These are phyloP conservation scores for Candida maltosa DNA, from an alignment of 805 yeast species.

Conservation along the genomic window DNA sequence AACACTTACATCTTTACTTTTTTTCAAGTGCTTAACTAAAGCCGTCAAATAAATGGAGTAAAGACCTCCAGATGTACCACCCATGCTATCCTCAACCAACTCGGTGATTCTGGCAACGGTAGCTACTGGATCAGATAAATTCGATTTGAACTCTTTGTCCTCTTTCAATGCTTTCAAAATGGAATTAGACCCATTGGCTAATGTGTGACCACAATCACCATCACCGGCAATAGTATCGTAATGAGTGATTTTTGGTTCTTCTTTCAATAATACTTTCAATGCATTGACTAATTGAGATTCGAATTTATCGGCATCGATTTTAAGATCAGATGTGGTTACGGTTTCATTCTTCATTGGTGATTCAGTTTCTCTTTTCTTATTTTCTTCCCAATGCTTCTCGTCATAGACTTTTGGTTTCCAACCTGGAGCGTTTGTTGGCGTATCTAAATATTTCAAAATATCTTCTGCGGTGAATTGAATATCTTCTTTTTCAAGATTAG, in stretches of 20 bases:
- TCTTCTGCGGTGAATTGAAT: constrained; percentile 23
- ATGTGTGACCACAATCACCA: constrained; percentile 95
- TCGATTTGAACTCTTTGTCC: constrained; percentile 22
- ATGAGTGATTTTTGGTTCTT: constrained; percentile 78
- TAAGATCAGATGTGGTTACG: constrained; percentile 24
- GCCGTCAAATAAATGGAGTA: constrained; percentile 85
- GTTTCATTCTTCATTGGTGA: constrained; percentile 24
- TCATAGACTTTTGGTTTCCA: constrained; percentile 58
- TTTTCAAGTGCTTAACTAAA: constrained; percentile 50
- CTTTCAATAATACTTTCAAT: constrained; percentile 23
- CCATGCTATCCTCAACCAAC: constrained; percentile 87
- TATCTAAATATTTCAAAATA: constrained; percentile 57
- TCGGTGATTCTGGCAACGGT: constrained; percentile 75
- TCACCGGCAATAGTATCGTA: constrained; percentile 91
- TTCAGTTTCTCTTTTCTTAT: constrained; percentile 18
- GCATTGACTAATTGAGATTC: constrained; percentile 47
- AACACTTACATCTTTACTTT: constrained; percentile 31
- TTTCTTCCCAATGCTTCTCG: constrained; percentile 25
- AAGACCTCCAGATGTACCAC: constrained; percentile 94
- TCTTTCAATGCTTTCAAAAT: constrained; percentile 51
- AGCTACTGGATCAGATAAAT: constrained; percentile 47
- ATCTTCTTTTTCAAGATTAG: constrained; percentile 40
- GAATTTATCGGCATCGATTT: constrained; percentile 42
- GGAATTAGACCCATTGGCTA: constrained; percentile 78
- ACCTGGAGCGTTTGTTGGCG: constrained; percentile 75